phyloP scores from a whole-genome alignment of 2,329 filamentous ascomycete genomes.

The Aspergillus unguis region DNA sequence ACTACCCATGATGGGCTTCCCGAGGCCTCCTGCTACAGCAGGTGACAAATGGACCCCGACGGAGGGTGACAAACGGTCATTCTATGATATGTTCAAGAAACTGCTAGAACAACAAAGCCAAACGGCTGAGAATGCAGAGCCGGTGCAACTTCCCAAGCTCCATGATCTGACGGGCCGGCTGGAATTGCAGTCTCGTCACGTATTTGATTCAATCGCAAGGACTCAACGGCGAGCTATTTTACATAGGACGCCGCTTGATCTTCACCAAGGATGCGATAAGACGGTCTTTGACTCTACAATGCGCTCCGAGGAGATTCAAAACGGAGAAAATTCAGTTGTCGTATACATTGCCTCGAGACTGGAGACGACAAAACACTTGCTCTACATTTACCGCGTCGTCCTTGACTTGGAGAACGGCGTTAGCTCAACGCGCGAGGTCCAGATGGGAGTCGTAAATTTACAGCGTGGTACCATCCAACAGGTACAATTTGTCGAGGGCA shows the following conservation, averaged over 20 bases:
- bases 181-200: slow-evolving; percentile 54
- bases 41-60: slow-evolving; percentile 40
- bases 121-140: slow-evolving; percentile 46
- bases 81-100: slow-evolving; percentile 48
- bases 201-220: slow-evolving; percentile 67
- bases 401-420: slow-evolving; percentile 59
- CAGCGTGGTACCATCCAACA: slow-evolving; percentile 49
- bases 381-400: slow-evolving; percentile 56
- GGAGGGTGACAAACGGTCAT: slow-evolving; percentile 35
- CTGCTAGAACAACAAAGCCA: slow-evolving; percentile 52
- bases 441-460: slow-evolving; percentile 32
- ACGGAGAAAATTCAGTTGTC: slow-evolving; percentile 25
- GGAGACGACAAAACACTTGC: slow-evolving; percentile 30
- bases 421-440: slow-evolving; percentile 44
- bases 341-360: slow-evolving; percentile 36
- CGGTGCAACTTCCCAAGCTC: slow-evolving; percentile 58
- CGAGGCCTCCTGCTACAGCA: slow-evolving; percentile 23
- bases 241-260: slow-evolving; percentile 56
- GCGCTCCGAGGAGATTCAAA: slow-evolving; percentile 44
- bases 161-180: slow-evolving; percentile 62
- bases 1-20: slow-evolving; percentile 33
- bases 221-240: slow-evolving; percentile 66
- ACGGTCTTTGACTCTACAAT: slow-evolving; percentile 57
- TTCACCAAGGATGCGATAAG: slow-evolving; percentile 41
- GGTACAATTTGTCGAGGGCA: slow-evolving; percentile 65